These are phyloP conservation scores for Pleurotus tuoliensis DNA, from an alignment of 768 basidiomycete genomes.

Conservation along the genomic window DNA sequence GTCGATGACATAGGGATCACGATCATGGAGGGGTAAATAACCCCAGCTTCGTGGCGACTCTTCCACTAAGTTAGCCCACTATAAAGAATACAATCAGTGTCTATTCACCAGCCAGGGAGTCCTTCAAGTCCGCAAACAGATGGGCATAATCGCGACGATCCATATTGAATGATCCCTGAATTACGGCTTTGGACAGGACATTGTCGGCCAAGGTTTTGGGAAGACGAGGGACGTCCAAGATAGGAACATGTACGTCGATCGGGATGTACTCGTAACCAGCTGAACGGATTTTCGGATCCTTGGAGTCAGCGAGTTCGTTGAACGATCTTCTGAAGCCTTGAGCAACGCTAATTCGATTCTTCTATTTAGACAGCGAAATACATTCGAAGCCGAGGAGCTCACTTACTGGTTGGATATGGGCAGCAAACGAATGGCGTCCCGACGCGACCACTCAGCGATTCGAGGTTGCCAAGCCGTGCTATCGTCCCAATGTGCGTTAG, in stretches of 20 bases:
- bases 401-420: constrained; percentile 38
- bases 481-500: constrained; percentile 6
- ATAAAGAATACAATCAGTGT: not conserved
- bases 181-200: constrained; percentile 34
- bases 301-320: constrained; percentile 25
- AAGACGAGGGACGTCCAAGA: constrained; percentile 27
- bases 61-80: constrained; percentile 7
- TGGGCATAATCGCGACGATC: constrained; percentile 31
- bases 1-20: constrained; percentile 18
- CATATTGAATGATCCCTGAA: constrained; percentile 33
- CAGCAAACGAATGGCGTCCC: constrained; percentile 32
- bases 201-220: constrained; percentile 16
- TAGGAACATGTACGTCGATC: constrained; percentile 31
- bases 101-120: constrained; percentile 25
- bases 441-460: constrained; percentile 32
- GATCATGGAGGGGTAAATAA: constrained; percentile 25
- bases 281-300: constrained; percentile 20
- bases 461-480: constrained; percentile 25
- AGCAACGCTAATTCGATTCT: constrained; percentile 20
- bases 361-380: not conserved
- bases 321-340: constrained; percentile 25
- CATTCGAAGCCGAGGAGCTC: not conserved
- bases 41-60: constrained; percentile 33
- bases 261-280: constrained; percentile 32
- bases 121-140: constrained; percentile 29